Base-by-base conservation (phyloP, 2,329 filamentous ascomycete species). In the Calonectria ilicicola region DNA sequence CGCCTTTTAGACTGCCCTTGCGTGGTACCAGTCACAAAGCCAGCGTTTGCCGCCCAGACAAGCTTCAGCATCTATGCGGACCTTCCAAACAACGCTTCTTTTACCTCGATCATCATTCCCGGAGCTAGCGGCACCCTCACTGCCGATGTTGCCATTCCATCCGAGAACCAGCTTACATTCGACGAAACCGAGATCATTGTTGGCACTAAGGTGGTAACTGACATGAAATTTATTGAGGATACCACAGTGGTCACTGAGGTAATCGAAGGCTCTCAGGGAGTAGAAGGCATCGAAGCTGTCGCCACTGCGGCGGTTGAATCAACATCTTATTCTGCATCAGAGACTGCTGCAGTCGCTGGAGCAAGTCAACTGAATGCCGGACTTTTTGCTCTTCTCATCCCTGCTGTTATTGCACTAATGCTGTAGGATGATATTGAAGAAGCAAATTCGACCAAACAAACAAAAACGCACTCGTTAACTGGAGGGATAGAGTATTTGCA, bases 1-100 rank as follows among this genome's bases (percentile, higher is more conserved):
- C 60, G 27, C 9, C 14, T 14, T 2, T 29, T 51, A 86, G 85
- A 87, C 82, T 88, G 87, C 76, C 86, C 86, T 67, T 88, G 86
- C 78, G 86, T 85, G 42, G 74, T 87, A 65, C 85, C 82, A 65
- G 79, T 83, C 71, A 73, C 73, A 26, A 60, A 60, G n/a, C 72
- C 56, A 29, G 19, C 29, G 64, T 38, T 44, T 19, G 56, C 70
- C 21, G 53, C 58, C 10, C 51, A 63, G 21, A 65, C 71, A 19
- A 49, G 66, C 44, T 23, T 6, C 65, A 65, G 7, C 65, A 69
- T 7, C 46, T 60, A 51, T 65, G 38, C 68, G 46, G 68, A 69
- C 23, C 56, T 70, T 19, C 58, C 67, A 17, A 56, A 23, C 49
- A 40, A 46, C 17, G 65, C 40, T 19, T 32, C 35, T 21, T 53